Evolutionary conservation across 345 rosid genomes (phyloP).

Genomic region (Pistacia integerrima): DNA sequence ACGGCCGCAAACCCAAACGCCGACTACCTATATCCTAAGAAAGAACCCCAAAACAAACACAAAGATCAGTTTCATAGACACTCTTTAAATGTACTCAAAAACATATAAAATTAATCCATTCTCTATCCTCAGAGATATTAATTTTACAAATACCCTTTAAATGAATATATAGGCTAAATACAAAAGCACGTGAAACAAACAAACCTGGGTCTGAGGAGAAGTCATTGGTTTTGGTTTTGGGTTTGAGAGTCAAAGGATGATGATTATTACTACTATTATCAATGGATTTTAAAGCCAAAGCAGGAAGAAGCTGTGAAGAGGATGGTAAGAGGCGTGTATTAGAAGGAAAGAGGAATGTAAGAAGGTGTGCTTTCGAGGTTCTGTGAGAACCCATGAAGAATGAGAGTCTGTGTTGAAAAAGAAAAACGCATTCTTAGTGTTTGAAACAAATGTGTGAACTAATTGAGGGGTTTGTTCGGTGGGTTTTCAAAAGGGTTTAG

Average conservation of each 20-base stretch:
- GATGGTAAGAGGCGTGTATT: constrained; percentile 17
- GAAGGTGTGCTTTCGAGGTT: background rate
- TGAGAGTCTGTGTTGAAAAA: constrained; percentile 23
- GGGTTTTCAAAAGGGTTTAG: background rate
- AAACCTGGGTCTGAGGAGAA: constrained; percentile 12
- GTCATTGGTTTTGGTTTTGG: constrained; percentile 29
- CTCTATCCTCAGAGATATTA: constrained; percentile 23
- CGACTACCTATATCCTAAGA: constrained; percentile 28
- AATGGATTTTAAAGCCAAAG: constrained; percentile 28
- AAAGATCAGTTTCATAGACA: background rate
- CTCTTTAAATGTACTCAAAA: background rate
- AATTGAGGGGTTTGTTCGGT: background rate
- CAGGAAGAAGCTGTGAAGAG: constrained; percentile 20
- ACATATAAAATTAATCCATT: background rate
- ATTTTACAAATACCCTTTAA: background rate
- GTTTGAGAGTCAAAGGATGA: constrained; percentile 25
- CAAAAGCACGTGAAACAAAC: background rate
- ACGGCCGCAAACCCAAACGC: constrained; percentile 13
- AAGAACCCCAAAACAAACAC: constrained; percentile 33
- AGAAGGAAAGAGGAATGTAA: constrained; percentile 13
- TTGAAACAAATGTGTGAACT: no score
- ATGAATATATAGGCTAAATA: background rate
- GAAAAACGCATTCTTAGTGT: constrained; percentile 11
- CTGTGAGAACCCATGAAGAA: constrained; percentile 5
- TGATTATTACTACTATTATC: constrained; percentile 23